These are phyloP conservation scores for Cystobasidium ongulense DNA, from an alignment of 768 basidiomycete genomes.

Conservation along the genomic window DNA sequence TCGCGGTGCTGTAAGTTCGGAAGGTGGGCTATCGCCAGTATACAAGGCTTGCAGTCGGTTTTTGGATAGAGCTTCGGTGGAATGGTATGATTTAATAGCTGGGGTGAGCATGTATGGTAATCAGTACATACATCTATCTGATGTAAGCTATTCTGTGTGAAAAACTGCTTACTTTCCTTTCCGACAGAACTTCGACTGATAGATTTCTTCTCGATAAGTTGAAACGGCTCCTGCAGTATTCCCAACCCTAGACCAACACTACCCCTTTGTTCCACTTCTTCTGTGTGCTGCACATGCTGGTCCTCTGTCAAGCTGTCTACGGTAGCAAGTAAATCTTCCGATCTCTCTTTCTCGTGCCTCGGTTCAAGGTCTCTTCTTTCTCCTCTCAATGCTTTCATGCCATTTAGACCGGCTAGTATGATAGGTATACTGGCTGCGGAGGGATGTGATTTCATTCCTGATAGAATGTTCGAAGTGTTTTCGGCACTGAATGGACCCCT, in stretches of 20 bases:
- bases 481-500: background rate
- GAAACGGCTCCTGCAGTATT: background rate
- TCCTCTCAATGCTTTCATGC: background rate
- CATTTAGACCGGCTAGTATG: background rate
- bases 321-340: background rate
- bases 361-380: background rate
- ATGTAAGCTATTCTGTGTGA: too few relatives aligned
- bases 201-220: background rate
- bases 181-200: too few relatives aligned
- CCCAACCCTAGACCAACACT: background rate
- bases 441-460: background rate
- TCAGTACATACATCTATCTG: too few relatives aligned
- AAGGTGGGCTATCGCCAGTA: too few relatives aligned
- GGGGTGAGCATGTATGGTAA: too few relatives aligned
- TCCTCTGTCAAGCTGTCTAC: background rate
- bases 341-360: background rate
- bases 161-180: too few relatives aligned
- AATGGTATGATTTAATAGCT: too few relatives aligned
- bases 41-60: too few relatives aligned
- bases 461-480: background rate
- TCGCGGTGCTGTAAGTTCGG: background rate
- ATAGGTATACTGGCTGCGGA: constrained; percentile 21
- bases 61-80: too few relatives aligned
- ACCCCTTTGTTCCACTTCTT: background rate
- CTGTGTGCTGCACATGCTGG: background rate